Evolutionary conservation across 192 early-diverging fungal species (phyloP), one percentile per base, ranked within the genome.

Genomic region (Blastocladiella britannica): DNA sequence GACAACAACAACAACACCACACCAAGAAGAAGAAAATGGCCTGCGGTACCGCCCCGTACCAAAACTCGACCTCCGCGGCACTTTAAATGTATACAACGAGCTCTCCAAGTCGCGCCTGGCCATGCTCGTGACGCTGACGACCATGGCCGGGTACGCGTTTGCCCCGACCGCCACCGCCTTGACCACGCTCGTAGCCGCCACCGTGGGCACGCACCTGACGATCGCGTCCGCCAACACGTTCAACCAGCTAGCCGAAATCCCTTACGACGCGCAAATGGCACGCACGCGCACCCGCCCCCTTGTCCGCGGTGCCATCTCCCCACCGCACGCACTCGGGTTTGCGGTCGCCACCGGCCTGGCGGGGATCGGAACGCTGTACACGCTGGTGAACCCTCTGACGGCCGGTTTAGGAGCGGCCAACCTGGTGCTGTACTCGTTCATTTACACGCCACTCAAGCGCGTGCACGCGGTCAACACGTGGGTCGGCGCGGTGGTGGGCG

Each of bases 221-320:
- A 79, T 91, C 9, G 74, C 77, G 4, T 84, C 84, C 28, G 94
- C 94, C 43, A 97, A 97, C 65, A 70, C 86, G 7, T 81, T 95
- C 62, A 97, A 97, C 69, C 94, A 97, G 70, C 95, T 89, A 82
- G 82, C 87, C 26, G 94, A 97, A 63, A 68, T 74, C 25, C 91
- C 94, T 0, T 97, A 90, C 60, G 94, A 97, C 62, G 91, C 90
- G 25, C 94, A 97, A 70, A 97, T 97, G 94, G 70, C 77, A 18
- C 79, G 94, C 26, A 97, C 94, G 12, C 76, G 87, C 53, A 88
- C 85, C 64, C 76, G 94, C 4, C 76, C 83, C 6, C 65, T 97
- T 28, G 91, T 91, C 8, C 78, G 88, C 15, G 79, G 85, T 58
- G 77, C 77, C 5, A 52, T 91, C 18, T 69, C 82, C 28, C 86